Percentiles rank a stretch among this genome's conserved stretches.
phyloP scores from a whole-genome alignment of 805 yeast species.

The Schwanniomyces sp. region DNA sequence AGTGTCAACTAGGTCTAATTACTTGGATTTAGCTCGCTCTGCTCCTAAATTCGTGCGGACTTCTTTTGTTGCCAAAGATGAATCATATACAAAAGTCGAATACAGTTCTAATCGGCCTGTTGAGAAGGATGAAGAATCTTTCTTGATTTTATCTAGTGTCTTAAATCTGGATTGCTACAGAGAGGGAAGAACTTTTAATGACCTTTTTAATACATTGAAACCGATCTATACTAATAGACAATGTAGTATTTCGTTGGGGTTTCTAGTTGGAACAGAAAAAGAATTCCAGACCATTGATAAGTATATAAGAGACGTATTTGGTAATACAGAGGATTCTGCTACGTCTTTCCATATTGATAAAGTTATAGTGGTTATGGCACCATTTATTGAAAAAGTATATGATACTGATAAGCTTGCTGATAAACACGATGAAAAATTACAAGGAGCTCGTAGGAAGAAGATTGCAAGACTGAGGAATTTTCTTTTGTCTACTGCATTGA shows the following conservation, averaged over 20 bases:
- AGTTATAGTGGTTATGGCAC: conserved; percentile 32
- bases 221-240: conserved; percentile 19
- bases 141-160: conserved; percentile 22
- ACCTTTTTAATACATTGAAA: conserved; percentile 29
- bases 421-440: conserved; percentile 28
- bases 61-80: neutral
- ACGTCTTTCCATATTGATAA: conserved; percentile 7
- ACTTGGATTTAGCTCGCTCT: neutral
- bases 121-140: conserved; percentile 2
- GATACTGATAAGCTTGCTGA: conserved; percentile 14
- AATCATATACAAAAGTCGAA: conserved; percentile 5
- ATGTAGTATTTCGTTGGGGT: conserved; percentile 24
- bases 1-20: neutral
- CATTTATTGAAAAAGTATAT: conserved; percentile 27
- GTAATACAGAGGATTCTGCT: neutral
- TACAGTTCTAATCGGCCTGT: neutral
- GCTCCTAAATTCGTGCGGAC: neutral
- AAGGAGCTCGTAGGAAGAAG: conserved; percentile 32
- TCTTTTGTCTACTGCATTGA: conserved; percentile 24
- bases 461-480: conserved; percentile 40
- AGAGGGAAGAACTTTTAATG: conserved; percentile 24
- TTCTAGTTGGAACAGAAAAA: conserved; percentile 27
- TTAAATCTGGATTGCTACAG: conserved; percentile 37
- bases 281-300: conserved; percentile 21
- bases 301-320: conserved; percentile 14